phyloP scores from a whole-genome alignment of 148 eudicot genomes.

The Camellia sinensis region DNA sequence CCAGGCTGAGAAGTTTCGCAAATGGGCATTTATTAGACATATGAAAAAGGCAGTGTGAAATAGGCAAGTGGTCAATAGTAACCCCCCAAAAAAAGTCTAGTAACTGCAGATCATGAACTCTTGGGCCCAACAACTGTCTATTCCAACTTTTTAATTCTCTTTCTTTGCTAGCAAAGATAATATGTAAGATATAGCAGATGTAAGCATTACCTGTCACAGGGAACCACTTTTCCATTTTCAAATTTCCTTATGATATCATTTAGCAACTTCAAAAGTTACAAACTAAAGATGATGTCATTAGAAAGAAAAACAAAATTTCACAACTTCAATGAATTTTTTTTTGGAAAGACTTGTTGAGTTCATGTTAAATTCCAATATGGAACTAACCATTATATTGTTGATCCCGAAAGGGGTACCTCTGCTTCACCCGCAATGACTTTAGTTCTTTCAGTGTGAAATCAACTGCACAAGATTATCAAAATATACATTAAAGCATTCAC shows the following conservation, averaged over 20 bases:
- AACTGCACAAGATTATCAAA: slow-evolving; percentile 41
- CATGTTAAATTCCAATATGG: neutral
- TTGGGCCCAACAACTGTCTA: neutral
- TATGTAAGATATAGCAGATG: neutral
- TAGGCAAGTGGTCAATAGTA: neutral
- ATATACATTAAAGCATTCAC: neutral
- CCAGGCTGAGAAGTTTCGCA: neutral
- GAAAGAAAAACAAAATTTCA: neutral
- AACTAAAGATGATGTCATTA: neutral
- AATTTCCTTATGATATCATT: neutral
- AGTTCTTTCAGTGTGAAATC: slow-evolving; percentile 90
- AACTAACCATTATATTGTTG: slow-evolving; percentile 37
- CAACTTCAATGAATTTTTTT: neutral
- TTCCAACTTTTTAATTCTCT: neutral
- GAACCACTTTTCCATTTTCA: neutral
- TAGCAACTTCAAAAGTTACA: neutral
- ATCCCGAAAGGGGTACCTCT: slow-evolving; percentile 76
- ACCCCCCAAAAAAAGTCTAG: no score
- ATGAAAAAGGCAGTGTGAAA: no score
- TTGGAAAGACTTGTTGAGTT: neutral
- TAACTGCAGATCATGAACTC: no score
- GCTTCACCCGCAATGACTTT: slow-evolving; percentile 70
- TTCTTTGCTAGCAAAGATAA: neutral
- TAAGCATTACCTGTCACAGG: neutral
- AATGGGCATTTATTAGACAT: neutral